Base-by-base conservation (phyloP, 1,284 basidiomycete genomes). In the Trichosporon ovoides region DNA sequence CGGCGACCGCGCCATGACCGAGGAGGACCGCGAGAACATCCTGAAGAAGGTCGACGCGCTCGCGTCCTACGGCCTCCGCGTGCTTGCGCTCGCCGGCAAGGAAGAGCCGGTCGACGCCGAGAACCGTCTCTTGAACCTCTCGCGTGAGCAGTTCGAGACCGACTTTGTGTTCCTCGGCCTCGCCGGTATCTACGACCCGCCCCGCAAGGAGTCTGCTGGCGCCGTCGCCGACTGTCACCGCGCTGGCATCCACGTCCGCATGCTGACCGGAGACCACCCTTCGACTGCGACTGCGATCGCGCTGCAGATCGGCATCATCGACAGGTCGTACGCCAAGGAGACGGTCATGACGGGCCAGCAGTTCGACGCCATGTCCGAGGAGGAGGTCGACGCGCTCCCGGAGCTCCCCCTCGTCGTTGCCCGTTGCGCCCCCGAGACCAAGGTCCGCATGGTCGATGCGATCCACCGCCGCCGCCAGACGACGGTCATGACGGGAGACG, bases 101-200 rank as follows among this genome's bases (percentile, higher is more conserved):
- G 52, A 78, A 75, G 51, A 80, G 75, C 62, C 80, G 62, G 55
- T 71, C 73, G 31, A 78, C 66, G 36, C 76, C 64, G 58, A 75
- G 68, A 61, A 71, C 38, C 62, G 64, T 34, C 59, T 78, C 56
- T 67, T 66, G 50, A 61, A 54, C 6, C 70, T 77, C 60, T 64
- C 71, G n/a, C 78, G 84, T 33, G 82, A 81, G 38, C 79, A 82
- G 3, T 81, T 85, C 14, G 86, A 88, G 72, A 69, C 76, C 31
- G 80, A 80, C 34, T 82, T 87, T 68, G 78, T 77, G 3, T 84
- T 88, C 76, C 76, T 84, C 12, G 86, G 83, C 12, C 78, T 87
- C 3, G 83, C 81, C 16, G 86, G 86, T 57, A 84, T 87, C 57
- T 85, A 59, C 66, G 86, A 88, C 68, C 86, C 86, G 13, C 86